A percentile compares a stretch with the other conserved stretches of the same genome.
Evolutionary conservation across 2,329 filamentous ascomycete genomes (phyloP).

Genomic region (Calycina herbarum): DNA sequence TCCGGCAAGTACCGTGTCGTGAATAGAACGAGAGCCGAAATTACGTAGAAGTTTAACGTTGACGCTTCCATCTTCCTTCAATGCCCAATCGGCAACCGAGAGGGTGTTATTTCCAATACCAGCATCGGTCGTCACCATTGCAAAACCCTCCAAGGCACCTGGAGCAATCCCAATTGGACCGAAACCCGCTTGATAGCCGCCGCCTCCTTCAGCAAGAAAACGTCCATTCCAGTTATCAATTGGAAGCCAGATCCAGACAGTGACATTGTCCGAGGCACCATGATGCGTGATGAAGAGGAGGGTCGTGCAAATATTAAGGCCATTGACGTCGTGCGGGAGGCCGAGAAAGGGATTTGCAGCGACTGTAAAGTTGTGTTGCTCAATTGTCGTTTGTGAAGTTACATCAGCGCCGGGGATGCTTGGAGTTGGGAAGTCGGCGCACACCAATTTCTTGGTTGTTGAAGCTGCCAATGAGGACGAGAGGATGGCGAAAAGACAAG

Average conservation of each 20-base stretch:
- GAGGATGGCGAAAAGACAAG: too few relatives aligned
- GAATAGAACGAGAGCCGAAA: conserved; percentile 39
- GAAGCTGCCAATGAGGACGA: too few relatives aligned
- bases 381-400: background rate
- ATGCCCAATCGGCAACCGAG: background rate
- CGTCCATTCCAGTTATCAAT: background rate
- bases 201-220: background rate
- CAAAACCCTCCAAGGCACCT: background rate
- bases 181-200: background rate
- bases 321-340: background rate
- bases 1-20: conserved; percentile 38
- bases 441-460: too few relatives aligned
- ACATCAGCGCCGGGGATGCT: background rate
- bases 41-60: conserved; percentile 21
- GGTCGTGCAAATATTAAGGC: background rate
- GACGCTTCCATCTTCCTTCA: background rate
- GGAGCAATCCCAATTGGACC: background rate
- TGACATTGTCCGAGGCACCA: background rate
- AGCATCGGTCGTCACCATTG: background rate
- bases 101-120: background rate
- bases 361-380: background rate
- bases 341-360: background rate
- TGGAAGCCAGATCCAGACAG: background rate
- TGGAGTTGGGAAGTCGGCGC: background rate
- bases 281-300: background rate